Conservation (phyloP, 2,329 filamentous ascomycete species). For the Claviceps sp. region DNA sequence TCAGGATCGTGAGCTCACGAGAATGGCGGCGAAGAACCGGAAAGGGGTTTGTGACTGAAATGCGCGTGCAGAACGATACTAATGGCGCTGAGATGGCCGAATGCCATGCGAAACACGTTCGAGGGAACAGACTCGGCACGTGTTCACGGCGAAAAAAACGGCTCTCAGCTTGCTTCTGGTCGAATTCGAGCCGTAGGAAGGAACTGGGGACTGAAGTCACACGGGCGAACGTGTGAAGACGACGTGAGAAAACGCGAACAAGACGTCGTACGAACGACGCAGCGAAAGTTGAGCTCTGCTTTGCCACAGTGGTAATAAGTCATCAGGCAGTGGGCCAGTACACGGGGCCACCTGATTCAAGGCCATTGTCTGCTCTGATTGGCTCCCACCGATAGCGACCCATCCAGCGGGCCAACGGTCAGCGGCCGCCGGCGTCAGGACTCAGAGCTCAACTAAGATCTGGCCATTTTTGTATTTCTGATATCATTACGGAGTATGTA, state of each 20-base stretch:
- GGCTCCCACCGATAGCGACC: no score
- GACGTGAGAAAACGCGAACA: background rate
- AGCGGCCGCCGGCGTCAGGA: no score
- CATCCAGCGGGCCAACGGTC: no score
- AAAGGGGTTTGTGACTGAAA: background rate
- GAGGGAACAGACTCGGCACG: background rate
- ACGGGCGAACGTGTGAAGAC: background rate
- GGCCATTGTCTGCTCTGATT: no score
- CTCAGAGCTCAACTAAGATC: no score
- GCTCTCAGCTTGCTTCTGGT: background rate
- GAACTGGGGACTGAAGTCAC: background rate
- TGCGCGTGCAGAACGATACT: background rate
- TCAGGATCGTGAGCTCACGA: background rate
- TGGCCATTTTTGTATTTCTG: background rate
- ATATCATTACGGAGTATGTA: background rate
- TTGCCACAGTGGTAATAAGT: no score
- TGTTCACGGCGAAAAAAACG: background rate
- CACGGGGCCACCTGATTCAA: no score
- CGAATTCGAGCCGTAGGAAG: background rate
- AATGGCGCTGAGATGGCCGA: background rate
- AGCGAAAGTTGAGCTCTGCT: no score
- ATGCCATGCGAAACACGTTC: background rate
- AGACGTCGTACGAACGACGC: no score
- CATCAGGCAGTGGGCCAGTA: no score
- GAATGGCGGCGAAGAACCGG: background rate